These are phyloP conservation scores for Xylariaceae sp. DNA, from an alignment of 2,329 filamentous ascomycete species.

Conservation along the genomic window DNA sequence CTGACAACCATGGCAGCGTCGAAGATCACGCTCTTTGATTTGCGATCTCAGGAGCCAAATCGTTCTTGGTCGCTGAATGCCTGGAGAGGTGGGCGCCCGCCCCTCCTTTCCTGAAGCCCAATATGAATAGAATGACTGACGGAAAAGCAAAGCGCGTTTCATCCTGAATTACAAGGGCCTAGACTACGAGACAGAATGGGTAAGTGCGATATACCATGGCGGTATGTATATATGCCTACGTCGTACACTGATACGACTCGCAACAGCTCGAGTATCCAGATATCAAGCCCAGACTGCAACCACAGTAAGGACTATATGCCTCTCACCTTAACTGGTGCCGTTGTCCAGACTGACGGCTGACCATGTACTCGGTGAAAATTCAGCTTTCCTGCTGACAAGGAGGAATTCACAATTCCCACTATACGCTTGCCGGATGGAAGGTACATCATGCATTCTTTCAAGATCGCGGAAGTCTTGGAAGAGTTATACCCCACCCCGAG, in stretches of 20 bases:
- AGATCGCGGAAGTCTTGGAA: conserved; percentile 57
- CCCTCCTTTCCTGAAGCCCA: not conserved
- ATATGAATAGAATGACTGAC: conserved; percentile 4
- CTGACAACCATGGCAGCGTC: conserved; percentile 20
- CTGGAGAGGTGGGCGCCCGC: conserved; percentile 56
- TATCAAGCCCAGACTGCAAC: conserved; percentile 49
- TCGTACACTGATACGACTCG: not conserved
- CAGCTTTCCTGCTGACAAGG: conserved; percentile 40
- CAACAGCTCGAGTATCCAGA: conserved; percentile 58
- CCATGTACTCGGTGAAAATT: not conserved
- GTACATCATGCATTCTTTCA: conserved; percentile 58
- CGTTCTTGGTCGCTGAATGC: conserved; percentile 61
- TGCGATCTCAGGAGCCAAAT: conserved; percentile 48
- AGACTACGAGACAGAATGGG: conserved; percentile 63
- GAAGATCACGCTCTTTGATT: conserved; percentile 54
- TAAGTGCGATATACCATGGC: conserved; percentile 18
- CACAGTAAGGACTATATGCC: conserved; percentile 38
- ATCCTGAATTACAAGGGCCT: conserved; percentile 63
- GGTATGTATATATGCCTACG: too few relatives aligned
- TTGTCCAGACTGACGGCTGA: not conserved
- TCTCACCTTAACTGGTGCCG: conserved; percentile 1
- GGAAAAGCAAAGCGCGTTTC: conserved; percentile 50
- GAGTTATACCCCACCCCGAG: conserved; percentile 51
- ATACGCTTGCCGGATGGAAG: conserved; percentile 42
- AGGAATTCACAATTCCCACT: conserved; percentile 29